A percentile compares a stretch with the other conserved stretches of the same genome.
Evolutionary conservation across 176 grass and related monocot species (phyloP).

Genomic region (Eragrostis nindensis): DNA sequence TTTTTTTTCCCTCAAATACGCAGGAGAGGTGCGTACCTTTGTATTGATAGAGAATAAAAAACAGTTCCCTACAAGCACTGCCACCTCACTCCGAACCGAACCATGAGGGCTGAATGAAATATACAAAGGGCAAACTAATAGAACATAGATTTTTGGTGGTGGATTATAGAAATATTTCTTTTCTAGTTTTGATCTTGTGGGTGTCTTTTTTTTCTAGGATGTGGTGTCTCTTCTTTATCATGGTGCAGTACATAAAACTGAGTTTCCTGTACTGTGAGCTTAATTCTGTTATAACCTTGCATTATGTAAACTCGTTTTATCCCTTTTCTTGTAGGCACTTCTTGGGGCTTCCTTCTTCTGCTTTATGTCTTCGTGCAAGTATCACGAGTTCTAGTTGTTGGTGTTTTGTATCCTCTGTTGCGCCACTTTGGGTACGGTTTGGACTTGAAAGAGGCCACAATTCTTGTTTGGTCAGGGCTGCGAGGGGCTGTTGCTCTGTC

Average conservation of each 20-base stretch:
- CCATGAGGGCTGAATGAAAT: too few relatives aligned
- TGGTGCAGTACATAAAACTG: background rate
- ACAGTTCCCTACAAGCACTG: too few relatives aligned
- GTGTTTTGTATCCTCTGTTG: conserved; percentile 73
- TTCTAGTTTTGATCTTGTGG: background rate
- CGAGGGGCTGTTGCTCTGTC: conserved; percentile 88
- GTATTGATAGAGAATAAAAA: too few relatives aligned
- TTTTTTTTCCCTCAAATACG: too few relatives aligned
- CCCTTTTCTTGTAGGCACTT: conserved; percentile 63
- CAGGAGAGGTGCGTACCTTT: too few relatives aligned
- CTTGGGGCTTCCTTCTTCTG: conserved; percentile 87
- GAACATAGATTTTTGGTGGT: background rate
- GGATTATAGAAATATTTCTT: background rate
- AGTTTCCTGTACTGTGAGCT: background rate
- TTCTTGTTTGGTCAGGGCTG: conserved; percentile 88
- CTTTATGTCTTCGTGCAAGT: conserved; percentile 85
- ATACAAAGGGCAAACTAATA: too few relatives aligned
- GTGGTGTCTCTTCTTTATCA: too few relatives aligned
- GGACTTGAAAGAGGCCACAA: conserved; percentile 74
- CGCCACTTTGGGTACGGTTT: conserved; percentile 86
- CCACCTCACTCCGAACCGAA: too few relatives aligned
- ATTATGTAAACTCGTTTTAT: conserved; percentile 29
- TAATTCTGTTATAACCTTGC: background rate
- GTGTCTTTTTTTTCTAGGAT: background rate
- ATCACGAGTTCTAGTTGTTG: conserved; percentile 75